Conservation (phyloP, 129 eudicot genomes). For the Tagetes patula region DNA sequence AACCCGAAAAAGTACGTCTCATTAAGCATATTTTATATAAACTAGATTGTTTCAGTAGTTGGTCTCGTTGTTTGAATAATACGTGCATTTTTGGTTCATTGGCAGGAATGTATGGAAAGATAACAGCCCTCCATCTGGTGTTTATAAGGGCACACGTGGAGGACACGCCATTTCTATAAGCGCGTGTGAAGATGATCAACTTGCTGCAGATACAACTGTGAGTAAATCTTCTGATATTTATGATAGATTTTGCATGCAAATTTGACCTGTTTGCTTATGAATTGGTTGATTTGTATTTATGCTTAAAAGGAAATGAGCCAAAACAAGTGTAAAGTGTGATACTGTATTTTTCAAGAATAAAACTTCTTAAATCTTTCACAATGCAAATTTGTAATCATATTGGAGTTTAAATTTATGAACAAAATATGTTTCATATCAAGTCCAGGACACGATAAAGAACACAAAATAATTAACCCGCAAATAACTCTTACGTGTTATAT, state of each 20-base stretch:
- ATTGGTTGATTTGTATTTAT: neutral
- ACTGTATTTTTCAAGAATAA: neutral
- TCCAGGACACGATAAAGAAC: too few species aligned
- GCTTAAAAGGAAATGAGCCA: neutral
- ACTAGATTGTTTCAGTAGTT: too few species aligned
- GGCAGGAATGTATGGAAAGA: conserved; percentile 53
- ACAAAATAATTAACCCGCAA: too few species aligned
- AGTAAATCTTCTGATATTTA: conserved; percentile 26
- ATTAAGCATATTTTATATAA: neutral
- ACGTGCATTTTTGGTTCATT: conserved; percentile 10
- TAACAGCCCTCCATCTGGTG: conserved; percentile 62
- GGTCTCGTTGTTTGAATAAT: too few species aligned
- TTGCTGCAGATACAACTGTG: conserved; percentile 68
- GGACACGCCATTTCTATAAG: conserved; percentile 67
- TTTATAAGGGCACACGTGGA: conserved; percentile 58
- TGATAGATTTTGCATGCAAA: neutral
- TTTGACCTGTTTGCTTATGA: neutral
- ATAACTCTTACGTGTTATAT: too few species aligned
- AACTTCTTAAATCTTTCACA: neutral
- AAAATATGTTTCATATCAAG: neutral
- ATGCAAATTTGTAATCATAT: too few species aligned
- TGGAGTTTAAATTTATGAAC: neutral
- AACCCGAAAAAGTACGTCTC: conserved; percentile 39
- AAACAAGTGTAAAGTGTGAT: neutral
- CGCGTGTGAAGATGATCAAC: conserved; percentile 76